A percentile compares a stretch with the other conserved stretches of the same genome.
These are phyloP conservation scores for Kockovaella imperatae DNA, from an alignment of 768 basidiomycete species.

Conservation along the genomic window DNA sequence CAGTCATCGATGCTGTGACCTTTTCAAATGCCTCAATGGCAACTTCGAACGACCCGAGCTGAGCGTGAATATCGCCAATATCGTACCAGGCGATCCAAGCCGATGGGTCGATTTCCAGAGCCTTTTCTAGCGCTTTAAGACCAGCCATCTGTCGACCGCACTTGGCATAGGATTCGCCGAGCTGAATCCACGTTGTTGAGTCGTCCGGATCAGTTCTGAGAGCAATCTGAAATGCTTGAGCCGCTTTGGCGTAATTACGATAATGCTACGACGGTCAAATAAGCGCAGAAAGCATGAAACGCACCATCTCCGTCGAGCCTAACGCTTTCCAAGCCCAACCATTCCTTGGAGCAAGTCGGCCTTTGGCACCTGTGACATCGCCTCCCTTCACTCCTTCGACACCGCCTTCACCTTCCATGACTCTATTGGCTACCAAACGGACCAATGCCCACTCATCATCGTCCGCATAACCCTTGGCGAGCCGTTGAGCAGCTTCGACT, in stretches of 20 bases:
- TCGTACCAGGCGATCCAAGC: conserved; percentile 80
- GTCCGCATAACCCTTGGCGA: conserved; percentile 84
- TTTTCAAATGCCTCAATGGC: conserved; percentile 61
- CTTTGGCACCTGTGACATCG: conserved; percentile 45
- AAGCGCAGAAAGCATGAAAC: conserved; percentile 27
- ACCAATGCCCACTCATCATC: conserved; percentile 94
- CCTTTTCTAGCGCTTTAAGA: conserved; percentile 71
- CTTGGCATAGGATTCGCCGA: conserved; percentile 84
- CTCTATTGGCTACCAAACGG: conserved; percentile 82
- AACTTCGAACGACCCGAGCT: conserved; percentile 65
- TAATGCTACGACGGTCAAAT: conserved; percentile 29
- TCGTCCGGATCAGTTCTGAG: conserved; percentile 71
- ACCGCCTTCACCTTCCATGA: conserved; percentile 89
- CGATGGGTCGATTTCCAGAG: conserved; percentile 61
- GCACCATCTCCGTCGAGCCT: conserved; percentile 81
- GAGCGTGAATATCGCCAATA: conserved; percentile 73
- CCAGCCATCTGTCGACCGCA: conserved; percentile 84
- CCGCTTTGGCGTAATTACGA: conserved; percentile 61
- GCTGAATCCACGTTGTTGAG: conserved; percentile 72
- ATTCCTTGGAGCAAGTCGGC: conserved; percentile 55
- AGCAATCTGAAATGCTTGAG: conserved; percentile 77
- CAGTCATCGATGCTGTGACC: conserved; percentile 50
- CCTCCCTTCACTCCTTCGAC: conserved; percentile 53
- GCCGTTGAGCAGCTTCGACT: conserved; percentile 67
- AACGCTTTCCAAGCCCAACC: conserved; percentile 98